Evolutionary conservation across 1,139 yeast genomes (phyloP), one percentile per base, ranked within the genome.

Genomic region (Hemisphaericaspora subhashii): DNA sequence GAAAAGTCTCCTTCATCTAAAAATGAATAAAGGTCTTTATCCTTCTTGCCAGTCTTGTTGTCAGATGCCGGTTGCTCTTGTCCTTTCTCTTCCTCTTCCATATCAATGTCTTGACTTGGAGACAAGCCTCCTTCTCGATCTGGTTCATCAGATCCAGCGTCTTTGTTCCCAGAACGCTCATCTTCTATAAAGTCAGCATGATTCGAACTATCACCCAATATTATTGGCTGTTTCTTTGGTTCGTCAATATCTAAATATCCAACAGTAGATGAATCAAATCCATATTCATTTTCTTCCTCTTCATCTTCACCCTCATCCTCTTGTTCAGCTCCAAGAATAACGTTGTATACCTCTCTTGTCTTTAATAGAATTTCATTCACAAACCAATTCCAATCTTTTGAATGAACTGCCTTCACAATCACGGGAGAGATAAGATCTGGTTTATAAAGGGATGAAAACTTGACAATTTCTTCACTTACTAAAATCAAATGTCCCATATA

Each of bases 401-500:
- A 58, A 23, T 55, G 58, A 14, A 72, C 60, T 0, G 72, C 64
- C 5, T 61, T 55, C 11, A 71, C 70, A 27, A 72, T 72, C 5
- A 65, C 46, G 1, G 74, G 72, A 4, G 77, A 71, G 7, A 72
- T 70, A 32, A 72, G 57, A 41, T 72, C 77, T 1, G 78, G 78
- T 45, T 72, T 72, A 44, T 72, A 72, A 21, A 72, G 58, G 4
- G 75, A 70, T 3, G 77, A 68, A 48, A 72, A 72, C 49, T 72
- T 72, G 25, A 72, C 77, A 25, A 72, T 72, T 44, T 72, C 78
- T 46, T 72, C 78, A 53, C 76, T 68, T 12, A 72, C 66, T 12
- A 72, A 55, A 22, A 72, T 68, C 37, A 72, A 52, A 47, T 72
- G 78, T 1, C 78, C 78, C 66, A 71, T 64, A 44, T 70, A 72